phyloP scores from a whole-genome alignment of 768 basidiomycete genomes.

The Boletus insuetus region DNA sequence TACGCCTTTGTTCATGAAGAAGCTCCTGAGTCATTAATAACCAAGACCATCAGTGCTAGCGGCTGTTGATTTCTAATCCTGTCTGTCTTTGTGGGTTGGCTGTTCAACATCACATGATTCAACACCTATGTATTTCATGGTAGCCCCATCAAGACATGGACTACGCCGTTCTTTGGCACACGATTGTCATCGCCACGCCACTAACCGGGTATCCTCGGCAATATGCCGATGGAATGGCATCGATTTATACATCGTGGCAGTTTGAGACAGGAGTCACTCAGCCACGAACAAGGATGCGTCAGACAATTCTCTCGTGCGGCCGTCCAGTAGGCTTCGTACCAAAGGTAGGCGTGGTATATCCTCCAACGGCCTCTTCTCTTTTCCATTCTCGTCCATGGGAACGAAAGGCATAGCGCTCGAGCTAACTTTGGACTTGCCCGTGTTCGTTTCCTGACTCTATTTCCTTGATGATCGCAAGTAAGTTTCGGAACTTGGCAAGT shows the following conservation, averaged over 20 bases:
- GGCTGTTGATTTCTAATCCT: background rate
- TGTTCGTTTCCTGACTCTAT: background rate
- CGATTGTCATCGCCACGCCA: background rate
- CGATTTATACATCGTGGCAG: background rate
- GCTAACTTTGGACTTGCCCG: background rate
- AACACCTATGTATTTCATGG: background rate
- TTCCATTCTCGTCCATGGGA: constrained; percentile 1
- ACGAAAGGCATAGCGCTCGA: background rate
- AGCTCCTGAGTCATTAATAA: background rate
- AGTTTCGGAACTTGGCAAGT: background rate
- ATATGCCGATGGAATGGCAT: background rate
- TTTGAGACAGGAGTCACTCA: background rate
- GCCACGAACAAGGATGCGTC: background rate
- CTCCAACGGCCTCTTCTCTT: background rate
- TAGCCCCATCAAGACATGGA: constrained; percentile 1
- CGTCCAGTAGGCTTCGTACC: background rate
- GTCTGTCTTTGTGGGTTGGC: background rate
- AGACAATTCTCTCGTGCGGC: background rate
- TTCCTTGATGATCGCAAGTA: constrained; percentile 19
- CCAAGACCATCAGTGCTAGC: background rate
- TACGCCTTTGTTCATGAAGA: background rate
- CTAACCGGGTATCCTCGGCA: no score
- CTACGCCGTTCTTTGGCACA: background rate
- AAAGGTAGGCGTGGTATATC: background rate
- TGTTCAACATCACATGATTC: background rate